Conservation (phyloP, 1,139 yeast species). For the Schwanniomyces etchellsii region DNA sequence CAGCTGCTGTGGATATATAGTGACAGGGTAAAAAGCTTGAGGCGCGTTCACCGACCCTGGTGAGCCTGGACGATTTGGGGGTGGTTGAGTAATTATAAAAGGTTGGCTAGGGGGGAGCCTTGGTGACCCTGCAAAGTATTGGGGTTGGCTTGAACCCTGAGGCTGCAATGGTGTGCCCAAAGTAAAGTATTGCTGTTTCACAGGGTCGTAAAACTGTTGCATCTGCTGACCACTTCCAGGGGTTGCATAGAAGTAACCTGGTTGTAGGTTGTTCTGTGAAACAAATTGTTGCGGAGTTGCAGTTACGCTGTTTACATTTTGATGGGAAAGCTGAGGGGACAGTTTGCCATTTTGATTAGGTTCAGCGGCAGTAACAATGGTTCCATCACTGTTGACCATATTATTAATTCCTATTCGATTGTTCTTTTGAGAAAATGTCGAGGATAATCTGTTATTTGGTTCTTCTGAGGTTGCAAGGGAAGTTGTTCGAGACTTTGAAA, state of each 20-base stretch:
- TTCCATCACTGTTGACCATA: conserved; percentile 45
- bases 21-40: conserved; percentile 9
- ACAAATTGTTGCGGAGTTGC: conserved; percentile 14
- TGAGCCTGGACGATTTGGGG: background rate
- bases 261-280: conserved; percentile 10
- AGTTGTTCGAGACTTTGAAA: background rate
- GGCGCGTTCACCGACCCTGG: background rate
- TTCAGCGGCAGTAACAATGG: conserved; percentile 41
- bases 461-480: conserved; percentile 16
- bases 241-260: conserved; percentile 15
- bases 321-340: conserved; percentile 1
- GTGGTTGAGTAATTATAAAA: conserved; percentile 1
- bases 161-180: conserved; percentile 23
- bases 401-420: conserved; percentile 33
- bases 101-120: conserved; percentile 14
- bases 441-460: conserved; percentile 28
- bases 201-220: conserved; percentile 43
- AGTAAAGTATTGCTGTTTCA: conserved; percentile 41
- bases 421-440: conserved; percentile 23
- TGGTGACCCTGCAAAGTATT: conserved; percentile 34
- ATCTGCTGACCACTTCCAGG: conserved; percentile 19
- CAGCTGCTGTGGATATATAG: background rate
- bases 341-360: conserved; percentile 13
- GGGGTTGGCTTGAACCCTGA: conserved; percentile 29
- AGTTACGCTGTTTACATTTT: background rate